Base-by-base conservation (phyloP, 345 rosid genomes). In the Gossypium herbaceum region DNA sequence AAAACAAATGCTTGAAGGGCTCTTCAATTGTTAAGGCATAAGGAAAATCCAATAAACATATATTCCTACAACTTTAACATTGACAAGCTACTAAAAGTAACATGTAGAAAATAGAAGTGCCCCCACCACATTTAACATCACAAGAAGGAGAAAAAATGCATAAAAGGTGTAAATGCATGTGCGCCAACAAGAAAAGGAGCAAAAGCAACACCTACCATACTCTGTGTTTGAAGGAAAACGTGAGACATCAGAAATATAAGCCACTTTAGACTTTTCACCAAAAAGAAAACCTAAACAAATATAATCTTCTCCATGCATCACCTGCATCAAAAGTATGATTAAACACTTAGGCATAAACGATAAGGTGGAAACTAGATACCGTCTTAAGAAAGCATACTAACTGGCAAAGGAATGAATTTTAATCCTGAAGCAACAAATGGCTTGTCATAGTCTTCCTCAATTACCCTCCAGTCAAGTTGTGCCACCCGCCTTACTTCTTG, bases 301-400 rank as follows among this genome's bases (percentile, higher is more conserved):
- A 81, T 93, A 95, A 72, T 95, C 99, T 88, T 95, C 99, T 82
- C 99, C 99, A 83, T 95, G 99, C 97, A 95, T 91, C 81, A 95
- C 99, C 99, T 95, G 72, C 44, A 79, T 62, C 63, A n/a, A 63
- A 75, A 64, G 71, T 68, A 68, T 34, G 20, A 75, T 56, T 54
- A 43, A 47, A 71, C 43, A 48, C 72, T 72, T 66, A 12, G 7
- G 12, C 60, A 71, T 44, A 77, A 70, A 57, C 29, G 47, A 27
- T 41, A 55, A 6, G 76, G 27, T 4, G 47, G 60, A 57, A 12
- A 70, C 57, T 45, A 44, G 69, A 13, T 52, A 75, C 59, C 16
- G 59, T 54, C 25, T 63, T 63, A 72, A 64, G 75, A 64, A 24
- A 74, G 76, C 51, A 81, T 45, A 74, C 78, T 87, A 75, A 95